phyloP scores from a whole-genome alignment of 768 basidiomycete species.

The Naganishia onofrii region DNA sequence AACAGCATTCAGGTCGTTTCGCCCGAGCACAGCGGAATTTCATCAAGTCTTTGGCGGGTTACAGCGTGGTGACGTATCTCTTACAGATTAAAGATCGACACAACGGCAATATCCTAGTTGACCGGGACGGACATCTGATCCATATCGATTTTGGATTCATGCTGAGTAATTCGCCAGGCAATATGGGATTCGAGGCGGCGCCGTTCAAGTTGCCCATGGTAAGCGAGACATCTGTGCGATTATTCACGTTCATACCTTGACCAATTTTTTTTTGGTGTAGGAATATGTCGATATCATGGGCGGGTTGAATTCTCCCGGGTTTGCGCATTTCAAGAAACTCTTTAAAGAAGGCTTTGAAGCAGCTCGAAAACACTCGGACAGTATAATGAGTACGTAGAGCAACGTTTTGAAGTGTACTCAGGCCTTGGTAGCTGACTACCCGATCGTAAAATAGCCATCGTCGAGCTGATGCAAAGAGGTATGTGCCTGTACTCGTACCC shows the following conservation, averaged over 20 bases:
- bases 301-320: conserved; percentile 71
- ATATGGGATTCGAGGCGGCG: conserved; percentile 98
- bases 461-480: conserved; percentile 98
- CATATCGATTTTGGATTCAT: conserved; percentile 99
- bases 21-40: conserved; percentile 88
- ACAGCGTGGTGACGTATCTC: conserved; percentile 92
- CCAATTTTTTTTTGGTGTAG: conserved; percentile 17
- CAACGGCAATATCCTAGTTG: conserved; percentile 95
- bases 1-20: conserved; percentile 80
- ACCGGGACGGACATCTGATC: conserved; percentile 88
- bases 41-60: conserved; percentile 87
- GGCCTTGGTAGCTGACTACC: conserved; percentile 28
- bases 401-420: not conserved
- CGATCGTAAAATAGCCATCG: conserved; percentile 59
- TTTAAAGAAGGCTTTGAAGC: conserved; percentile 93
- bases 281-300: conserved; percentile 97
- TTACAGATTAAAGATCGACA: conserved; percentile 98
- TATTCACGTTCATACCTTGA: not conserved
- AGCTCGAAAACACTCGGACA: conserved; percentile 90
- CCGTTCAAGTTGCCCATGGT: conserved; percentile 87
- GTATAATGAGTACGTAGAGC: conserved; percentile 73
- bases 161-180: conserved; percentile 84
- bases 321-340: conserved; percentile 75
- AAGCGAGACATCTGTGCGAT: conserved; percentile 21
- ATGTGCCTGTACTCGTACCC: conserved; percentile 29